Base-by-base conservation (phyloP, 2,329 filamentous ascomycete species). In the Ceratocystiopsis minuta region DNA sequence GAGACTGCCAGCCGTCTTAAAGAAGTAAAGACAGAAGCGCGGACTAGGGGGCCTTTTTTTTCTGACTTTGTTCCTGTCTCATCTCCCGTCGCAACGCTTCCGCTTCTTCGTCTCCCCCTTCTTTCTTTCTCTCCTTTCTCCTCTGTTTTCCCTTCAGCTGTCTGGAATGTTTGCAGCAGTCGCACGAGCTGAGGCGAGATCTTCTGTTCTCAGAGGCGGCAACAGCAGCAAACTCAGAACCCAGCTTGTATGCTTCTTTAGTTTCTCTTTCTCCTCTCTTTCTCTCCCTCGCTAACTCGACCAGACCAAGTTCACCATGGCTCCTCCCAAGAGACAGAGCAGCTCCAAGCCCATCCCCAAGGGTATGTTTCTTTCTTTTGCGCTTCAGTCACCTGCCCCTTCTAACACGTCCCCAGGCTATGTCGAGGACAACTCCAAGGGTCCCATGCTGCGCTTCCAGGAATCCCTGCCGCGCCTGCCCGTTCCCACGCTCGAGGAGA, bases 401-500 rank as follows among this genome's bases (percentile, higher is more conserved):
- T 4, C 36, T 31, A 7, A 18, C n/a, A 12, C 14, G n/a, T 6
- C 24, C 12, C 32, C 53, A 83, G 82, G 78, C 52, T 88, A 90
- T 63, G 74, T 69, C 54, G 84, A 90, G 63, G 82, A 90, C 60
- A 68, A 70, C 53, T 76, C 75, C 53, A 87, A 85, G 58, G 82
- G 81, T 42, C 67, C 75, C 38, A 90, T 84, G 80, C 68, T 90
- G 51, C 75, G 84, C 51, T 92, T 81, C 60, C 81, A 92, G 58
- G 81, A 87, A 34, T 88, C 81, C n/a, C 72, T 92, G 31, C 83
- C 83, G 37, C 70, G 69, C 34, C 68, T 92, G 24, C 83, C 84
- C 14, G 80, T 90, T 4, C 83, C 83, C 12, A 78, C 80, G 1
- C 78, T 92, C 51, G 76, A 88, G 56, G 83, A 90, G 64, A 90